Evolutionary conservation across 768 basidiomycete genomes (phyloP).

Genomic region (Boletus rex-veris): DNA sequence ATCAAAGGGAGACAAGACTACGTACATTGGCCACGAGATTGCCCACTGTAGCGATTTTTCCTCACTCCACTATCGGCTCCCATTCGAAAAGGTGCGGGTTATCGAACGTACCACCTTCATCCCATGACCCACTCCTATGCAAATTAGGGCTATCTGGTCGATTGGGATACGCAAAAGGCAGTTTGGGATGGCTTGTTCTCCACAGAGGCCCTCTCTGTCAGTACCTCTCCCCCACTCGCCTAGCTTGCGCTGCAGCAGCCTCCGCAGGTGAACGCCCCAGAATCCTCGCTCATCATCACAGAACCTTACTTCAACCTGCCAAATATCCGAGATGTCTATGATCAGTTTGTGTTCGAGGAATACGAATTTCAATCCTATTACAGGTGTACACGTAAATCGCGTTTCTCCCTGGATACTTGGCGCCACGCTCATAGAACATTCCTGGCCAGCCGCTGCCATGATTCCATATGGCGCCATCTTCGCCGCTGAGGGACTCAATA

Average conservation of each 20-base stretch:
- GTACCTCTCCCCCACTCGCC: slow-evolving; percentile 11
- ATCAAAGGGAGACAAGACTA: slow-evolving; percentile 77
- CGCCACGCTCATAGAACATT: slow-evolving; percentile 18
- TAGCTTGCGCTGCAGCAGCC: slow-evolving; percentile 9
- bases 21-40: slow-evolving; percentile 86
- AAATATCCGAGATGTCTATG: slow-evolving; percentile 88
- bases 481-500: slow-evolving; percentile 40
- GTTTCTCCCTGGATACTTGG: slow-evolving; percentile 18
- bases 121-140: slow-evolving; percentile 12
- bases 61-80: slow-evolving; percentile 75
- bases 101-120: background rate
- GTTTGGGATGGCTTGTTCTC: slow-evolving; percentile 92
- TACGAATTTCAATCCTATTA: slow-evolving; percentile 87
- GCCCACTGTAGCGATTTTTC: slow-evolving; percentile 74
- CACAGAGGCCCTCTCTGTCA: slow-evolving; percentile 61
- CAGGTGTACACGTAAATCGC: slow-evolving; percentile 72
- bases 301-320: slow-evolving; percentile 95
- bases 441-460: slow-evolving; percentile 66
- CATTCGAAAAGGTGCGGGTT: slow-evolving; percentile 75
- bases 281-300: slow-evolving; percentile 78
- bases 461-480: slow-evolving; percentile 77
- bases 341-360: slow-evolving; percentile 95
- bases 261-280: slow-evolving; percentile 64
- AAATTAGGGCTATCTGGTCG: slow-evolving; percentile 81
- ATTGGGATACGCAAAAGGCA: slow-evolving; percentile 94